These are phyloP conservation scores for Candida krabiensis DNA, from an alignment of 805 yeast genomes.

Conservation along the genomic window DNA sequence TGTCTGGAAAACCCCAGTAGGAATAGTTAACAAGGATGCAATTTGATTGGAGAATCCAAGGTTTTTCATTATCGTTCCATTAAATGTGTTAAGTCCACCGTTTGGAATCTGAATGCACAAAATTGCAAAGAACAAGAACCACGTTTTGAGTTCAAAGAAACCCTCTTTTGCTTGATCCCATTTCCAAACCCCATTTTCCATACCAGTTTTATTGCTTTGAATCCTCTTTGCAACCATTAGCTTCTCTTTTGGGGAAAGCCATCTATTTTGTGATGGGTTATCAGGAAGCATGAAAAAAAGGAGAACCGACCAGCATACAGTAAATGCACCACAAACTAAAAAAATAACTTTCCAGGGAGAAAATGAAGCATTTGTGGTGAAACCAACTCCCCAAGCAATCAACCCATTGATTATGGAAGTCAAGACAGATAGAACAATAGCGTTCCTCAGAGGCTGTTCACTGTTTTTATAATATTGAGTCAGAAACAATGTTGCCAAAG, in stretches of 20 bases:
- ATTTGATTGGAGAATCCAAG: conserved; percentile 26
- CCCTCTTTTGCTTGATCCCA: conserved; percentile 45
- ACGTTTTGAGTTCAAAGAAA: conserved; percentile 37
- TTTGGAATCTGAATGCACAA: conserved; percentile 31
- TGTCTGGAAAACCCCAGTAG: conserved; percentile 22
- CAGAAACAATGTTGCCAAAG: conserved; percentile 52
- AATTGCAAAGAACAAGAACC: conserved; percentile 40
- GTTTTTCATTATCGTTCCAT: conserved; percentile 32
- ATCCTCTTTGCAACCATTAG: conserved; percentile 45
- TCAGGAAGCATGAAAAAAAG: conserved; percentile 45
- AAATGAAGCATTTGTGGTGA: conserved; percentile 25
- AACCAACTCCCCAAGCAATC: conserved; percentile 32
- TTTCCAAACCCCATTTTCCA: conserved; percentile 43
- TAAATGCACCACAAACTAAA: conserved; percentile 53
- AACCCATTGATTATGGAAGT: conserved; percentile 36
- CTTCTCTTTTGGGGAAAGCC: conserved; percentile 46
- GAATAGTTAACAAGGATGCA: conserved; percentile 21
- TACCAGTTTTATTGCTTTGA: conserved; percentile 38
- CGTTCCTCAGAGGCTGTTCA: conserved; percentile 43
- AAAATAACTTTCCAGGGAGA: conserved; percentile 52
- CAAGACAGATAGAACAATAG: conserved; percentile 43
- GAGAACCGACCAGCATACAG: conserved; percentile 38
- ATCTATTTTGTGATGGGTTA: conserved; percentile 49
- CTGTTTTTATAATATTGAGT: conserved; percentile 52
- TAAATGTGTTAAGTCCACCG: conserved; percentile 45